These are phyloP conservation scores for Myxozyma neotropica DNA, from an alignment of 805 yeast species.

Conservation along the genomic window DNA sequence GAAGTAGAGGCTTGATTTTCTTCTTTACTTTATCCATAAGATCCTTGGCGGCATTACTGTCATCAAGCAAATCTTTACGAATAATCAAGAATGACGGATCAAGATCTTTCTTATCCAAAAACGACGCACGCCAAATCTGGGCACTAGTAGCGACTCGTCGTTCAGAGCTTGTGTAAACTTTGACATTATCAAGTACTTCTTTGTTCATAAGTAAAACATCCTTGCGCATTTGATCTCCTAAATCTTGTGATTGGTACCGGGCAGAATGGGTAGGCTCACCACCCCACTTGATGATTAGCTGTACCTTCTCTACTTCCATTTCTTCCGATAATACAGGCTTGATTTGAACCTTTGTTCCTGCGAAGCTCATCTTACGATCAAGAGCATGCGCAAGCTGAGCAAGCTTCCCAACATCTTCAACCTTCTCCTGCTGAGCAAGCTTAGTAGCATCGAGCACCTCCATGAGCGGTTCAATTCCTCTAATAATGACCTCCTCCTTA, in stretches of 20 bases:
- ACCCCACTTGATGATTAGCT: slow-evolving; percentile 96
- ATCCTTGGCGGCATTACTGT: slow-evolving; percentile 96
- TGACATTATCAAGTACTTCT: slow-evolving; percentile 80
- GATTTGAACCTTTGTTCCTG: slow-evolving; percentile 95
- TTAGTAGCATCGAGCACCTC: slow-evolving; percentile 84
- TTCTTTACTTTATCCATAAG: slow-evolving; percentile 97
- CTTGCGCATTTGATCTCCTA: slow-evolving; percentile 94
- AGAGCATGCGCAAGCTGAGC: slow-evolving; percentile 77
- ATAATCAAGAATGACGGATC: slow-evolving; percentile 80
- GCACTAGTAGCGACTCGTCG: slow-evolving; percentile 94
- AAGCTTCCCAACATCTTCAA: slow-evolving; percentile 81
- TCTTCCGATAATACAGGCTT: slow-evolving; percentile 74
- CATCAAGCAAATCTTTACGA: slow-evolving; percentile 89
- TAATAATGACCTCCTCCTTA: slow-evolving; percentile 90
- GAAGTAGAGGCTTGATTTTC: slow-evolving; percentile 86
- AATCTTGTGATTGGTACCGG: slow-evolving; percentile 86
- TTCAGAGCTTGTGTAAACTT: slow-evolving; percentile 88
- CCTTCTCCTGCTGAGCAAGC: slow-evolving; percentile 64
- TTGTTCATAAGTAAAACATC: slow-evolving; percentile 84
- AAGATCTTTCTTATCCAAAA: slow-evolving; percentile 67
- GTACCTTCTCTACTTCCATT: slow-evolving; percentile 84
- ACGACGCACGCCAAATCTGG: slow-evolving; percentile 77
- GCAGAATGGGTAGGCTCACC: slow-evolving; percentile 99
- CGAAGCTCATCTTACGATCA: slow-evolving; percentile 83
- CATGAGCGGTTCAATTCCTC: slow-evolving; percentile 82